Base-by-base conservation (phyloP, 2,329 filamentous ascomycete species). In the Drechslerella coelobrocha region DNA sequence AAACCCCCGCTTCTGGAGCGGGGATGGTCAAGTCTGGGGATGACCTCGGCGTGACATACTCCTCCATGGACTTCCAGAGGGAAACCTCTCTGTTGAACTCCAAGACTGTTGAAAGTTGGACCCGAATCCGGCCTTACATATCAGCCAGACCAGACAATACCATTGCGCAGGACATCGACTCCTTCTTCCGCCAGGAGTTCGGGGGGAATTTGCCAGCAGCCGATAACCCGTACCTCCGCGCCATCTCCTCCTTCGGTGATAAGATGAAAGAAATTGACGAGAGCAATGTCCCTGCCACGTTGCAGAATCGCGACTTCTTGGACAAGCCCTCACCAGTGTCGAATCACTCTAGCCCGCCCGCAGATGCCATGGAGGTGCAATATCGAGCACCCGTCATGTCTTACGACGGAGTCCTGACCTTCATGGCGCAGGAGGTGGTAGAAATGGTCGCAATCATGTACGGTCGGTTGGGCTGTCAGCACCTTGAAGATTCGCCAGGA, bases 371-470 rank as follows among this genome's bases (percentile, higher is more conserved):
- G 65, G 65, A 69, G 14, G 65, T 69, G 47, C 59, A 62, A 31
- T 69, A 69, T 7, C 29, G 45, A 29, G 65, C 65, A 8, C 65
- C 72, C 3, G 60, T 73, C 14, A 57, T 72, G 55, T 72, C 60
- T 5, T 73, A 73, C 31, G 72, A 73, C 39, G 66, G 57, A 1
- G 68, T 73, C 37, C 21, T 66, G 17, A 65, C 66, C 27, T 60
- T 73, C 12, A 69, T 73, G 47, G 68, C 66, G 2, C 72, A 73
- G 34, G 65, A 73, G 39, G 65, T 73, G 1, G 72, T 73, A 6
- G 72, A 73, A 24, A 73, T 73, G 61, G 48, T 73, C 2, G 60
- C 66, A 1, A 59, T 66, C 29, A 73, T 72, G 61, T 73, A 72
- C 12, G 72, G 72, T 23, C 31, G 65, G n/a, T 48, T 73, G 12